Conservation (phyloP, 1,284 basidiomycete species). For the Austroboletus olivaceoglutinosus region DNA sequence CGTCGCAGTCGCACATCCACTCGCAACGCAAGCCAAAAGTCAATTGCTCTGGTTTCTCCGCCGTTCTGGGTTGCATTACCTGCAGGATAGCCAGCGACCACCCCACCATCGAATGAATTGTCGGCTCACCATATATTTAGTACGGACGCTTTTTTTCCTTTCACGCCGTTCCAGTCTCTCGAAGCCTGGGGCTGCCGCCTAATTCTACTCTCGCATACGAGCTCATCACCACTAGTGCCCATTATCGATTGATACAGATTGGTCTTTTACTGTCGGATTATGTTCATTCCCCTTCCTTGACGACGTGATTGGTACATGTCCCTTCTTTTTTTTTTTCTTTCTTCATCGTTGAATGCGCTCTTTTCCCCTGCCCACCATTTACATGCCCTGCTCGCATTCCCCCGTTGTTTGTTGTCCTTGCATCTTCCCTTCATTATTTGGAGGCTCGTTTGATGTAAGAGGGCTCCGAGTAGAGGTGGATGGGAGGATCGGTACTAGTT, state of each 20-base stretch:
- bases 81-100: constrained; percentile 22
- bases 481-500: constrained; percentile 9
- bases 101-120: constrained; percentile 27
- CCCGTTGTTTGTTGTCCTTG: constrained; percentile 56
- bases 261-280: constrained; percentile 26
- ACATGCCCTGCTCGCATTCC: constrained; percentile 29
- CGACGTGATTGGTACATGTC: constrained; percentile 26
- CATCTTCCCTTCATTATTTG: constrained; percentile 52
- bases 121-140: constrained; percentile 42
- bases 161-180: constrained; percentile 39
- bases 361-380: constrained; percentile 25
- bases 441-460: constrained; percentile 68
- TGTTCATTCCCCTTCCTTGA: constrained; percentile 23
- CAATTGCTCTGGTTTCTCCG: constrained; percentile 11
- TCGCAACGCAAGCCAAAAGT: constrained; percentile 15
- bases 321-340: constrained; percentile 11
- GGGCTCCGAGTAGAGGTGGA: constrained; percentile 49
- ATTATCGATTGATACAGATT: constrained; percentile 32
- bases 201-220: constrained; percentile 21
- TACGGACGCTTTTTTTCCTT: constrained; percentile 69
- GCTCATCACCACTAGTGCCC: constrained; percentile 35
- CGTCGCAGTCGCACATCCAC: constrained; percentile 25
- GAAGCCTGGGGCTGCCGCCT: constrained; percentile 33
- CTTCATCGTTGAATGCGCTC: constrained; percentile 21
- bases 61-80: constrained; percentile 22